Conservation (phyloP, 768 basidiomycete species). For the Naganishia kalamii region DNA sequence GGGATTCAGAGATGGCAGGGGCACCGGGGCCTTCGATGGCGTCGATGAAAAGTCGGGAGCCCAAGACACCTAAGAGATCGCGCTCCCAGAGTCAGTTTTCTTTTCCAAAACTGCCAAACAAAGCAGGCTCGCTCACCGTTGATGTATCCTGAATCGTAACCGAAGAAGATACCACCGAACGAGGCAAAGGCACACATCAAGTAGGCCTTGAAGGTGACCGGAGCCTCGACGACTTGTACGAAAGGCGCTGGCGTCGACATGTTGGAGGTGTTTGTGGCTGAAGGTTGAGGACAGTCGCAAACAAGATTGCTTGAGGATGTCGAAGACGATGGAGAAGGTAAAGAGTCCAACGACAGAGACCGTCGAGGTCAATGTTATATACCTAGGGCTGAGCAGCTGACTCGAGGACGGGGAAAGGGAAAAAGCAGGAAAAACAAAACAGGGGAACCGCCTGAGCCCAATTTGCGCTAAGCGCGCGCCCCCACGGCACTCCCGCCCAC, state of each 20-base stretch:
- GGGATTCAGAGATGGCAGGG: conserved; percentile 25
- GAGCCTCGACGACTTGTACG: conserved; percentile 44
- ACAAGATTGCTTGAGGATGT: not conserved
- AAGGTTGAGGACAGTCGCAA: not conserved
- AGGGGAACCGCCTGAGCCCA: conserved; percentile 5
- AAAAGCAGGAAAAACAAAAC: conserved; percentile 4
- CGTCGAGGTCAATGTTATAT: not conserved
- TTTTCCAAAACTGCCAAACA: not conserved
- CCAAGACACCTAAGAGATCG: conserved; percentile 17
- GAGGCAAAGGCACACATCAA: conserved; percentile 44
- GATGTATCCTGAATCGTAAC: conserved; percentile 45
- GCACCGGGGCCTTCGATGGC: conserved; percentile 17
- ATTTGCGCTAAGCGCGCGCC: conserved; percentile 3
- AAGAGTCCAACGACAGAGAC: not conserved
- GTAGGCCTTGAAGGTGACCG: conserved; percentile 47
- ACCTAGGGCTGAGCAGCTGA: not conserved
- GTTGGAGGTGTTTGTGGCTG: not conserved
- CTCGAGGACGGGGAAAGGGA: not conserved
- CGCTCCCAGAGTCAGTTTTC: not conserved
- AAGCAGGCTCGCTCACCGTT: conserved; percentile 28
- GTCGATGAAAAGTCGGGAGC: conserved; percentile 15
- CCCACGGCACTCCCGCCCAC: not conserved
- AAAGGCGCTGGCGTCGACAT: not conserved
- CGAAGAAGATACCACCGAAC: conserved; percentile 46
- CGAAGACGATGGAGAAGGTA: not conserved